Conservation (phyloP, 2,329 filamentous ascomycete species). For the Calonectria ilicicola region DNA sequence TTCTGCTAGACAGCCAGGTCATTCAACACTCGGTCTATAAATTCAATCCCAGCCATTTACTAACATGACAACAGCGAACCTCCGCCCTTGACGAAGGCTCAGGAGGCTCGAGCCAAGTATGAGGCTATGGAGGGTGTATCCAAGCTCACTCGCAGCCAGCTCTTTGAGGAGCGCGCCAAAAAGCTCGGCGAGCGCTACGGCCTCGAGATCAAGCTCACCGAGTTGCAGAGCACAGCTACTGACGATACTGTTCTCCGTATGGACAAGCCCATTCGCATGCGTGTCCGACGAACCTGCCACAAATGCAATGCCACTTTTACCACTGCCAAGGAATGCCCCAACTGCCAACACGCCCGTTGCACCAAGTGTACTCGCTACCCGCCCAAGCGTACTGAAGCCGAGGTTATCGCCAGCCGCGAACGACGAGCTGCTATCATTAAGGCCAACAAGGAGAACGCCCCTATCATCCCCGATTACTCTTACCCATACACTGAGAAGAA, state of each 20-base stretch:
- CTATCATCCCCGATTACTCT: slow-evolving; percentile 63
- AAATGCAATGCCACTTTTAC: slow-evolving; percentile 82
- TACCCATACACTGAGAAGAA: slow-evolving; percentile 59
- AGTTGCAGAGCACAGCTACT: slow-evolving; percentile 62
- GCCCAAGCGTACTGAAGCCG: slow-evolving; percentile 69
- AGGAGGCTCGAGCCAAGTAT: slow-evolving; percentile 44
- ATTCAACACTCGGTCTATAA: not conserved
- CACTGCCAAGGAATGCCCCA: slow-evolving; percentile 76
- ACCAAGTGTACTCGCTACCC: slow-evolving; percentile 83
- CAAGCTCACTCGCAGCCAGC: slow-evolving; percentile 60
- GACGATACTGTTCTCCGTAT: slow-evolving; percentile 71
- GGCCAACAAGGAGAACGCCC: slow-evolving; percentile 68
- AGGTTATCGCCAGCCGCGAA: slow-evolving; percentile 65
- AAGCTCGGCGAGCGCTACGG: slow-evolving; percentile 67
- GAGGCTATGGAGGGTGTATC: slow-evolving; percentile 48
- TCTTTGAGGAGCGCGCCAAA: slow-evolving; percentile 68
- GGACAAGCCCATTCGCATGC: slow-evolving; percentile 82
- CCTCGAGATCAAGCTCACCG: slow-evolving; percentile 65
- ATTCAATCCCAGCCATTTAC: not conserved
- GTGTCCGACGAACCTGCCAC: slow-evolving; percentile 84
- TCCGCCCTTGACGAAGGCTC: slow-evolving; percentile 32
- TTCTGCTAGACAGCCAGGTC: not conserved
- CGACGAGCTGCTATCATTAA: slow-evolving; percentile 62
- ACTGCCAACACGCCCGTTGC: slow-evolving; percentile 85
- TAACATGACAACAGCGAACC: slow-evolving; percentile 33